These are phyloP conservation scores for Pseudoperonospora humuli DNA, from an alignment of 352 stramenopile species.

Conservation along the genomic window DNA sequence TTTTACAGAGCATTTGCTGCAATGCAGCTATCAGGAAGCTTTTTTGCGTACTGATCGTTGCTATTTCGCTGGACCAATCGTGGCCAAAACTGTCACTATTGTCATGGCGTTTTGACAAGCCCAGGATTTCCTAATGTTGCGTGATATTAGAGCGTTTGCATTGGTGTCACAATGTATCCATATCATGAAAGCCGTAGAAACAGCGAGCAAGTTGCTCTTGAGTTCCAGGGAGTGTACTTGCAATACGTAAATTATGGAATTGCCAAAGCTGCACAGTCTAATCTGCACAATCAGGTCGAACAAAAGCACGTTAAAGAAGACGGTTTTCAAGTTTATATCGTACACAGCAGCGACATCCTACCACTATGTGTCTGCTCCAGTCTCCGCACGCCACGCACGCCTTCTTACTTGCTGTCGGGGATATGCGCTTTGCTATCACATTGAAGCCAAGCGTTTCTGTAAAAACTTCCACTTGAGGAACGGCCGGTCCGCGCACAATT, in stretches of 20 bases:
- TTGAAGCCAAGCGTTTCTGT: no score
- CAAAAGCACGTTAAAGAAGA: conserved; percentile 44
- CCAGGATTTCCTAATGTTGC: conserved; percentile 8
- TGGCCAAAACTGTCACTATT: conserved; percentile 24
- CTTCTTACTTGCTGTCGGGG: no score
- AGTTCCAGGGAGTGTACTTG: neutral
- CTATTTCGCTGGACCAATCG: conserved; percentile 12
- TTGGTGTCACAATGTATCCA: conserved; percentile 25
- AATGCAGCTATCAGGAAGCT: neutral
- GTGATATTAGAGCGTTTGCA: conserved; percentile 14
- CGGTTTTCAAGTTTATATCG: conserved; percentile 64
- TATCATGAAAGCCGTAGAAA: conserved; percentile 17
- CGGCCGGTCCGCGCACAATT: no score
- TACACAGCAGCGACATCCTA: conserved; percentile 77
- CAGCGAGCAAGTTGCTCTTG: neutral
- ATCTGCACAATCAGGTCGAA: conserved; percentile 42
- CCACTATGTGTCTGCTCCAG: no score
- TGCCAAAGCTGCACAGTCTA: no score
- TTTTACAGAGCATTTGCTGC: neutral
- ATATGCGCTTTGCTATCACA: no score
- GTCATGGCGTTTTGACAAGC: conserved; percentile 15
- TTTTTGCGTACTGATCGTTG: conserved; percentile 4
- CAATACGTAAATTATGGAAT: no score
- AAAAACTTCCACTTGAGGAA: no score
- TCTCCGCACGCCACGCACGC: no score